Base-by-base conservation (phyloP, 306 rosid genomes). In the Psophocarpus tetragonolobus region DNA sequence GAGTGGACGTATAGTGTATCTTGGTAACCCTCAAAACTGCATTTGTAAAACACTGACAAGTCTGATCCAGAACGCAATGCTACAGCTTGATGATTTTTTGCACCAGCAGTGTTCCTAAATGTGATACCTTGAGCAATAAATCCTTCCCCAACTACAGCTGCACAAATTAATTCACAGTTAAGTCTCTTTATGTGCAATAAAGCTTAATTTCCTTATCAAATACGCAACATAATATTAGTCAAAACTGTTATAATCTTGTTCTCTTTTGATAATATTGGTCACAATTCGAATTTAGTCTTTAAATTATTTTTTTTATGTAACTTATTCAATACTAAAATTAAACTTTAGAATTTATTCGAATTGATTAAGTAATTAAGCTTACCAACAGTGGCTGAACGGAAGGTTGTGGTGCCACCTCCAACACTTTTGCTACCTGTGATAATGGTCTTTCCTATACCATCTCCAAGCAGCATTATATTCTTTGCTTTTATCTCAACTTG, bases 351-450 rank as follows among this genome's bases (percentile, higher is more conserved):
- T 11, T 41, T 5, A 44, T 14, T 44, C 13, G 18, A 44, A 14
- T 44, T 44, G 14, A 14, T 44, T 44, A 12, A 23, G 0, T 11
- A 5, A 29, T 0, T 4, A 14, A 60, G 15, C 72, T 38, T 41
- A 93, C 97, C 96, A 13, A 93, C 94, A 2, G 96, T 93, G 6
- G 97, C 96, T 10, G 97, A 93, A 8, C 80, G 75, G 36, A 89
- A 93, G 24, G 97, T 93, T 4, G 97, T 93, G 47, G 87, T 70
- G 14, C 94, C 97, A 0, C 96, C 97, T 56, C 92, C 94, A 45
- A 93, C 97, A 63, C 97, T 93, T 82, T 76, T 86, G 80, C 94
- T 93, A 45, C 97, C 94, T 0, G 97, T 93, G 36, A 93, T 76
- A 6, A 93, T 73, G 11, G 96, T 93, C 70, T 84, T 87, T 6